These are phyloP conservation scores for Colletotrichum sp. DNA, from an alignment of 2,329 filamentous ascomycete species.

Conservation along the genomic window DNA sequence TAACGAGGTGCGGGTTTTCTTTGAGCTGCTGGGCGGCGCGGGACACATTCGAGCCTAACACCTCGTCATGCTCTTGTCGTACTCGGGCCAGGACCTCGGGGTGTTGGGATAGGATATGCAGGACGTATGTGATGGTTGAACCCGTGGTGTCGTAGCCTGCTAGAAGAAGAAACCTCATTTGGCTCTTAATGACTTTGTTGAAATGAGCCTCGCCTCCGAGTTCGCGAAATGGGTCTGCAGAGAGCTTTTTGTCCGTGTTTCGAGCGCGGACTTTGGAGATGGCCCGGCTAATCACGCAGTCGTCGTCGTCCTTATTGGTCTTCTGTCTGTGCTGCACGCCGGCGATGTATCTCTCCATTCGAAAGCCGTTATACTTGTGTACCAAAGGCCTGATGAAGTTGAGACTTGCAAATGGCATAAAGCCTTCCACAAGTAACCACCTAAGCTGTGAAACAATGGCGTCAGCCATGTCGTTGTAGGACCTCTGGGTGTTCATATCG, in stretches of 20 bases:
- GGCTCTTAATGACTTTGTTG: constrained; percentile 1
- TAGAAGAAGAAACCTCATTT: constrained; percentile 36
- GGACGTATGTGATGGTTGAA: constrained; percentile 28
- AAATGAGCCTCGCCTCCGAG: background rate
- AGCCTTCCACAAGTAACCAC: background rate
- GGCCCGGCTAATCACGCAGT: background rate
- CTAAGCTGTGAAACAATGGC: background rate
- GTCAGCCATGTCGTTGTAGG: background rate
- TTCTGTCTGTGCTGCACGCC: background rate
- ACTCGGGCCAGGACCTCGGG: constrained; percentile 23
- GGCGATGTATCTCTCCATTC: constrained; percentile 3
- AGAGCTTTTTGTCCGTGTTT: background rate
- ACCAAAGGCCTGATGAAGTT: constrained; percentile 1
- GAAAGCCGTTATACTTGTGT: background rate
- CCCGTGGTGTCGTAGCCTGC: constrained; percentile 38
- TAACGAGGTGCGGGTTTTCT: constrained; percentile 49
- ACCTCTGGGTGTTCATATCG: background rate
- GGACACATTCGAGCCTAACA: constrained; percentile 49
- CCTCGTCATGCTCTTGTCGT: constrained; percentile 36
- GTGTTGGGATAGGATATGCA: constrained; percentile 26
- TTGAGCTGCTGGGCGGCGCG: constrained; percentile 42
- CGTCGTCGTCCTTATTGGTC: background rate
- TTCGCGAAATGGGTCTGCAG: background rate
- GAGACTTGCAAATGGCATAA: background rate
- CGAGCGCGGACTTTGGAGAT: background rate